These are phyloP conservation scores for Hansenula lynferdii DNA, from an alignment of 1,139 yeast genomes.

Conservation along the genomic window DNA sequence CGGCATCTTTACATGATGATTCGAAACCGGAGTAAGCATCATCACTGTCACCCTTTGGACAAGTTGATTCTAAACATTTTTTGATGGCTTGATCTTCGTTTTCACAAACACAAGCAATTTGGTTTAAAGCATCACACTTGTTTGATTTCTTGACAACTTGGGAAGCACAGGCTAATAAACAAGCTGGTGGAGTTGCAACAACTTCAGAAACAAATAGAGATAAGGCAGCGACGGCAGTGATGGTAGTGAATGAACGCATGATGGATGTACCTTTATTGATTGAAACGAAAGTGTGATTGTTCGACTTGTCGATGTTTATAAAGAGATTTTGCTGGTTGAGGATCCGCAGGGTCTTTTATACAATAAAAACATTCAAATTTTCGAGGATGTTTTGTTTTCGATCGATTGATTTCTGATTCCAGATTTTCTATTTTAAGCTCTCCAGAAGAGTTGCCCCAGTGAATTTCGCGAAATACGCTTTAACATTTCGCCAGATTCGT, in stretches of 20 bases:
- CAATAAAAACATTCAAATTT: conserved; percentile 1
- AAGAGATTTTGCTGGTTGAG: neutral
- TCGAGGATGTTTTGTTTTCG: conserved; percentile 1
- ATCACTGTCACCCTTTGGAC: conserved; percentile 58
- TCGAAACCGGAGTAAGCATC: conserved; percentile 56
- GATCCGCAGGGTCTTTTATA: conserved; percentile 1
- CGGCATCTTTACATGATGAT: conserved; percentile 43
- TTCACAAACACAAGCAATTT: conserved; percentile 62
- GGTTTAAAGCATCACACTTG: conserved; percentile 52
- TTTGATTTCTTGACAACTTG: conserved; percentile 54
- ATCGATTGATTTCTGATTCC: conserved; percentile 2
- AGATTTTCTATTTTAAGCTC: conserved; percentile 3
- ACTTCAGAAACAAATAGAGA: conserved; percentile 45
- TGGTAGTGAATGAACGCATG: conserved; percentile 28
- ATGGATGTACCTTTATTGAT: neutral
- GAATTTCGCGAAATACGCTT: too few relatives aligned
- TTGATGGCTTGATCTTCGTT: conserved; percentile 45
- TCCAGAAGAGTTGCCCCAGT: too few relatives aligned
- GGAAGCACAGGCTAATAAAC: conserved; percentile 83
- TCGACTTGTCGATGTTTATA: neutral
- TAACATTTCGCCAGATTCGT: too few relatives aligned
- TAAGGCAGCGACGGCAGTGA: conserved; percentile 46
- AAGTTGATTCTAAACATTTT: conserved; percentile 54
- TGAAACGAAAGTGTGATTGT: neutral
- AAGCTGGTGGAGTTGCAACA: conserved; percentile 82